Conservation (phyloP, 495 filamentous ascomycete species). For the Penicillium odoratum region DNA sequence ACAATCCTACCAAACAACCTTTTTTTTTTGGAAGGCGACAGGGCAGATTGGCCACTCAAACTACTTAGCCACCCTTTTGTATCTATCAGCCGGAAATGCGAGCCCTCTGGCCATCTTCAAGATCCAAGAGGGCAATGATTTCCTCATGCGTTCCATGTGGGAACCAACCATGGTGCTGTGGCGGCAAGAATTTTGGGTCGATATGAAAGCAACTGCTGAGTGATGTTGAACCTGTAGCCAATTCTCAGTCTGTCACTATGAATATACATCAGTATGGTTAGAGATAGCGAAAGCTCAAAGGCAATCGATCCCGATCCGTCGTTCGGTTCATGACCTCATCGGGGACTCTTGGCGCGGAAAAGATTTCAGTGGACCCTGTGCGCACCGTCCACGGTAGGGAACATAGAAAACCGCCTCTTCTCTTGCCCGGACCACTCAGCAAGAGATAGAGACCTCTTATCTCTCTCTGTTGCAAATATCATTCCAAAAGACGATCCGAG, state of each 20-base stretch:
- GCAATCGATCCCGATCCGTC: slow-evolving; percentile 1
- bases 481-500: neutral
- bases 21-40: too few species aligned
- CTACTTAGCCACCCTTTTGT: too few species aligned
- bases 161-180: too few species aligned
- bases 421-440: neutral
- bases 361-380: slow-evolving; percentile 10
- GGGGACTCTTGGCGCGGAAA: slow-evolving; percentile 18
- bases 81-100: too few species aligned
- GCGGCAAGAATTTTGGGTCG: too few species aligned
- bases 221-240: too few species aligned
- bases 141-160: too few species aligned
- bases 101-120: too few species aligned
- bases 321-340: slow-evolving; percentile 20
- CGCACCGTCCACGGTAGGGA: neutral
- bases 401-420: neutral
- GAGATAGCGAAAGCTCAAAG: neutral
- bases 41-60: too few species aligned
- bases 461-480: neutral
- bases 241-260: neutral
- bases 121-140: too few species aligned
- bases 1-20: too few species aligned
- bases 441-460: neutral
- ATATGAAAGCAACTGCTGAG: too few species aligned
- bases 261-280: neutral